Percentiles rank a stretch among this genome's conserved stretches.
phyloP scores from a whole-genome alignment of 441 rosid species.

The Theobroma grandiflorum region DNA sequence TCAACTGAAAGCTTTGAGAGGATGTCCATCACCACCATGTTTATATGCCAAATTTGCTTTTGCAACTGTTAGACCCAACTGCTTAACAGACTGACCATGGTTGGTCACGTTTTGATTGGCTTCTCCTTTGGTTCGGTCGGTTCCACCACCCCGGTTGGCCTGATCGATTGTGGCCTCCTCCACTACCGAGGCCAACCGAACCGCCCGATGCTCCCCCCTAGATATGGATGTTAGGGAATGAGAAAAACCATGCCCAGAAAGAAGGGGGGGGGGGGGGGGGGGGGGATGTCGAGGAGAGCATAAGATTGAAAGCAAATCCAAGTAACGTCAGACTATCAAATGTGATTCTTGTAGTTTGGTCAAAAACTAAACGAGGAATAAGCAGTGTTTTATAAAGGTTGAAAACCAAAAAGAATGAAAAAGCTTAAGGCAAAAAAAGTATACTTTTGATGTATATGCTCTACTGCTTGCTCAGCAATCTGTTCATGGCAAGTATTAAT shows the following conservation, averaged over 20 bases:
- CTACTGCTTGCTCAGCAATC: conserved; percentile 99
- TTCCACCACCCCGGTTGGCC: no score
- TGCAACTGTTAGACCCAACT: no score
- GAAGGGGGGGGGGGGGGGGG: not conserved
- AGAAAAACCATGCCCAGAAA: not conserved
- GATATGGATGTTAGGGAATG: not conserved
- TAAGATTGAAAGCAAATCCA: conserved; percentile 4
- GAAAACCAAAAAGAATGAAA: conserved; percentile 5
- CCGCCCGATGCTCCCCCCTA: not conserved
- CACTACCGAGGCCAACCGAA: no score
- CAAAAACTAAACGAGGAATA: not conserved
- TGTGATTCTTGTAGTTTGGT: not conserved
- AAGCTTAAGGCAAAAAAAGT: conserved; percentile 25
- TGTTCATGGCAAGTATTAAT: conserved; percentile 90
- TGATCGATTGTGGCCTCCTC: no score
- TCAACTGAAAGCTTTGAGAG: no score
- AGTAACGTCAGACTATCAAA: not conserved
- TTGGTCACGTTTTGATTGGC: no score
- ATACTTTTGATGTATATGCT: conserved; percentile 99
- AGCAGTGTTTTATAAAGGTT: not conserved
- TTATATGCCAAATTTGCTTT: no score
- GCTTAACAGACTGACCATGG: no score
- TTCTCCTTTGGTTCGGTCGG: no score
- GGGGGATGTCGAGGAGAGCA: not conserved
- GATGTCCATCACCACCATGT: no score